A percentile compares a stretch with the other conserved stretches of the same genome.
Evolutionary conservation across 495 filamentous ascomycete species (phyloP).

Genomic region (Penicillium nucicola): DNA sequence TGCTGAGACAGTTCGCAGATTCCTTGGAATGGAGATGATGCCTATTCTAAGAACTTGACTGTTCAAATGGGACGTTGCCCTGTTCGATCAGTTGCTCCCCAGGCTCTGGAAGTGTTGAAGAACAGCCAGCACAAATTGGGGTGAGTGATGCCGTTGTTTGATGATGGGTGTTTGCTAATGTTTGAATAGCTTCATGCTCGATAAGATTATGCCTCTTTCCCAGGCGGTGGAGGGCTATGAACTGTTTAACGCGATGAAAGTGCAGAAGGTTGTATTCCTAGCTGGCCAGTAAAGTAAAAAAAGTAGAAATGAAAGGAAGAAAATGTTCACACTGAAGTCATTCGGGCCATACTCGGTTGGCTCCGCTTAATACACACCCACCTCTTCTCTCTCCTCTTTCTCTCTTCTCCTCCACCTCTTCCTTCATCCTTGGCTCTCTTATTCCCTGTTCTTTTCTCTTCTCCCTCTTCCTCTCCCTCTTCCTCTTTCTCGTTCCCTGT

Average conservation of each 20-base stretch:
- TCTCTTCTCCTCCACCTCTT: slow-evolving; percentile 12
- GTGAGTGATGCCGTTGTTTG: slow-evolving; percentile 48
- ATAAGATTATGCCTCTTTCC: slow-evolving; percentile 86
- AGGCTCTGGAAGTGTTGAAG: slow-evolving; percentile 74
- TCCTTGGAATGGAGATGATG: slow-evolving; percentile 78
- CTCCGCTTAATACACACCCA: slow-evolving; percentile 23
- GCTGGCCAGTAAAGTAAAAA: slow-evolving; percentile 40
- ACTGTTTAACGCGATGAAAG: slow-evolving; percentile 88
- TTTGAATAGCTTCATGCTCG: slow-evolving; percentile 75
- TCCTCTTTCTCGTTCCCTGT: slow-evolving; percentile 17
- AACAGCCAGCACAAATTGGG: slow-evolving; percentile 78
- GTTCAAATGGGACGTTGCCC: slow-evolving; percentile 96
- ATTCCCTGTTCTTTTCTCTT: slow-evolving; percentile 12
- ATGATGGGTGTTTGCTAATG: slow-evolving; percentile 1
- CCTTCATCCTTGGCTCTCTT: slow-evolving; percentile 23
- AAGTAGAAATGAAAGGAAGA: not conserved
- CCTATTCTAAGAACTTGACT: slow-evolving; percentile 85
- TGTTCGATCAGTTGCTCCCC: slow-evolving; percentile 76
- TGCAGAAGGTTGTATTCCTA: slow-evolving; percentile 74
- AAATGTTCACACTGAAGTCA: not conserved
- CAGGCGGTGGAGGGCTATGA: slow-evolving; percentile 87
- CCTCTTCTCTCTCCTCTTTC: slow-evolving; percentile 24
- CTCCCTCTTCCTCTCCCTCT: slow-evolving; percentile 18
- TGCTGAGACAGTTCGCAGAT: slow-evolving; percentile 49
- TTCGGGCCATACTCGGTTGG: slow-evolving; percentile 2